Evolutionary conservation across 1,284 basidiomycete species (phyloP).

Genomic region (Rhodotorula sp.): DNA sequence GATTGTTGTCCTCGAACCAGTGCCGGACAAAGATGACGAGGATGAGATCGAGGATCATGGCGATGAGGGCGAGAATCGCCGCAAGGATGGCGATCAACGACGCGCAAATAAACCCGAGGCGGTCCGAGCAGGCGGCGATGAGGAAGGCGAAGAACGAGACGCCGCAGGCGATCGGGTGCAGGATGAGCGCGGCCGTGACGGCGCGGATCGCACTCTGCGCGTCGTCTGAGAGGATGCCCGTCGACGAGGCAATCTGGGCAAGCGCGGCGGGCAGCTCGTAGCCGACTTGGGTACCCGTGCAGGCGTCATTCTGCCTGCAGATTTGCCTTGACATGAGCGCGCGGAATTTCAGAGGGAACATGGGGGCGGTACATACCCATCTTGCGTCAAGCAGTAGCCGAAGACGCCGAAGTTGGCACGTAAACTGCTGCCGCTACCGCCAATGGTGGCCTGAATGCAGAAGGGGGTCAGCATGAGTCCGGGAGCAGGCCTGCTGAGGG

Average conservation of each 20-base stretch:
- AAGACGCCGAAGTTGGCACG: constrained; percentile 45
- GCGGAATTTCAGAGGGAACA: not conserved
- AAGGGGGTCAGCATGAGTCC: not conserved
- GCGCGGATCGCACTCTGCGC: constrained; percentile 40
- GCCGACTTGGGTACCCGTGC: constrained; percentile 30
- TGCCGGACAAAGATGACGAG: constrained; percentile 18
- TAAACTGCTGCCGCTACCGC: not conserved
- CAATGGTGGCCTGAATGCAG: not conserved
- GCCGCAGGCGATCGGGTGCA: constrained; percentile 50
- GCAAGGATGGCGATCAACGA: constrained; percentile 47
- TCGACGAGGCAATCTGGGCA: not conserved
- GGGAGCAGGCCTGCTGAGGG: not conserved
- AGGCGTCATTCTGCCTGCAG: constrained; percentile 25
- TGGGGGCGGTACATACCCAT: not conserved
- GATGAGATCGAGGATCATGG: constrained; percentile 46
- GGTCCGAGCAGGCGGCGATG: constrained; percentile 48
- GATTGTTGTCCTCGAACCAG: constrained; percentile 1
- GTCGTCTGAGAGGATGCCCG: constrained; percentile 43
- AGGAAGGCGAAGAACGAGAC: constrained; percentile 45
- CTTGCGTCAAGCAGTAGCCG: constrained; percentile 45
- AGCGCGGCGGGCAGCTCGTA: constrained; percentile 16
- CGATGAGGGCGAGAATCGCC: constrained; percentile 49
- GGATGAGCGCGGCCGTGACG: constrained; percentile 49
- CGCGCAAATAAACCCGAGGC: constrained; percentile 50
- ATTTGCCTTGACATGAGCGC: constrained; percentile 12